Percentiles rank a stretch among this genome's conserved stretches.
phyloP scores from a whole-genome alignment of 257 asterid genomes.

The Leonotis leonurus region DNA sequence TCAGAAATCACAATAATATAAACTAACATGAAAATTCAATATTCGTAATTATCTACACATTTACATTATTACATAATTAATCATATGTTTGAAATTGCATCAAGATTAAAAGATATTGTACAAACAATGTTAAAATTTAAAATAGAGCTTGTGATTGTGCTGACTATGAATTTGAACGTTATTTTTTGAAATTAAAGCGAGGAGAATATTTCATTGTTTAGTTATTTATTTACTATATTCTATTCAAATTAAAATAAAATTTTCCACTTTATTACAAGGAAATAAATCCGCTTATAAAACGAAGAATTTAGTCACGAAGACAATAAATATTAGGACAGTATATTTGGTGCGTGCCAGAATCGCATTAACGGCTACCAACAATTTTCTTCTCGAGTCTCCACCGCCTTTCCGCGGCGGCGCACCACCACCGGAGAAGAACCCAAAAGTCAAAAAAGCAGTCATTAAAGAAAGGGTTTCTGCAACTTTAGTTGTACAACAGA shows the following conservation, averaged over 20 bases:
- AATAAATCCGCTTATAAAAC: not conserved
- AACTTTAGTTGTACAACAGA: not conserved
- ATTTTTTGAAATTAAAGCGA: no score
- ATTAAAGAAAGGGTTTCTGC: not conserved
- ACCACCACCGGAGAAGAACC: not conserved
- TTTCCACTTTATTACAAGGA: not conserved
- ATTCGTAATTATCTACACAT: no score
- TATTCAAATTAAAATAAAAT: no score
- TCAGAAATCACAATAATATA: not conserved
- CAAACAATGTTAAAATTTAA: no score
- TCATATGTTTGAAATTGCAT: no score
- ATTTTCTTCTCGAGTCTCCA: not conserved
- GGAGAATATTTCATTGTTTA: no score
- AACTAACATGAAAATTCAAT: no score
- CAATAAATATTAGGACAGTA: not conserved
- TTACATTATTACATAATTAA: no score
- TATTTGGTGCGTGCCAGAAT: not conserved
- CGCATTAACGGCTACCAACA: not conserved
- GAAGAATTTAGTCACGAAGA: not conserved
- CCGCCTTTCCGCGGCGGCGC: conserved; percentile 18
- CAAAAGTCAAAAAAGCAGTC: not conserved
- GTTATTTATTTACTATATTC: no score
- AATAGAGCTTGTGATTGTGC: no score
- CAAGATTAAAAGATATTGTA: no score
- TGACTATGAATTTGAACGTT: no score